A percentile compares a stretch with the other conserved stretches of the same genome.
Evolutionary conservation across 2,329 filamentous ascomycete genomes (phyloP).

Genomic region (Aureobasidium sp.): DNA sequence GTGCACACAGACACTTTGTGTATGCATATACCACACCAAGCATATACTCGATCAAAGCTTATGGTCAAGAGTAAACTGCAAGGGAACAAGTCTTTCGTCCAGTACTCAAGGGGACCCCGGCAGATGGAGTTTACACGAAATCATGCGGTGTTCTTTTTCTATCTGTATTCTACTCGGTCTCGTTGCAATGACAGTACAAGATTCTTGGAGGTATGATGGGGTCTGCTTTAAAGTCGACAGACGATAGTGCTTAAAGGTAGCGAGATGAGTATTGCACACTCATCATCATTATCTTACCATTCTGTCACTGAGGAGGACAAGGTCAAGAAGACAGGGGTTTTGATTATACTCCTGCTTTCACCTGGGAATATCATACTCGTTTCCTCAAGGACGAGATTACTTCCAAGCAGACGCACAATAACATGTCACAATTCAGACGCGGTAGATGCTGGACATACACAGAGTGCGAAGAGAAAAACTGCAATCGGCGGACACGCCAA

Average conservation of each 20-base stretch:
- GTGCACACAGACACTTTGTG: not conserved
- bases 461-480: not conserved
- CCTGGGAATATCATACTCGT: too few relatives aligned
- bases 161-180: not conserved
- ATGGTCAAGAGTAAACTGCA: not conserved
- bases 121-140: not conserved
- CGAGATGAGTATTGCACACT: too few relatives aligned
- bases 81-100: not conserved
- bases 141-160: not conserved
- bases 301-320: too few relatives aligned
- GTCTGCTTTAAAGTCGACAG: not conserved
- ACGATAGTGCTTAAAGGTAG: not conserved
- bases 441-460: not conserved
- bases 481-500: not conserved
- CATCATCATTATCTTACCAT: too few relatives aligned
- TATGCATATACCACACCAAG: not conserved
- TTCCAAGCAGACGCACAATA: too few relatives aligned
- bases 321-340: too few relatives aligned
- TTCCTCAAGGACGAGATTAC: too few relatives aligned
- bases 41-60: not conserved
- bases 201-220: not conserved
- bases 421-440: too few relatives aligned
- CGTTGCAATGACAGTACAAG: not conserved
- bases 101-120: not conserved
- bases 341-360: too few relatives aligned